Evolutionary conservation across 2,329 filamentous ascomycete species (phyloP).

Genomic region (Metarhizium album): DNA sequence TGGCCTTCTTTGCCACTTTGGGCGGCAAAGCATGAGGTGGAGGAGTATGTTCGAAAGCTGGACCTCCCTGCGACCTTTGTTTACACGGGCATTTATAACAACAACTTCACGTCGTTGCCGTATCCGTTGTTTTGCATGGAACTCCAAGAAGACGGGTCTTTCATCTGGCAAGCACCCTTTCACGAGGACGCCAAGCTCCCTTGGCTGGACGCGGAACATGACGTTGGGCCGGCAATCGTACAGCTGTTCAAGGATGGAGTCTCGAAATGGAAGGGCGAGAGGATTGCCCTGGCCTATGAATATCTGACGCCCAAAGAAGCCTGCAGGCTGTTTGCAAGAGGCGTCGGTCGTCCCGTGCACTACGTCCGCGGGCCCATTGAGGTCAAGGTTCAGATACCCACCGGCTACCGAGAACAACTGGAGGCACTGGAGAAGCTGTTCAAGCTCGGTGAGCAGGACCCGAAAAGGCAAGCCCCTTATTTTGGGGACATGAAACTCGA

Average conservation of each 20-base stretch:
- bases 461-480: conserved; percentile 49
- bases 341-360: conserved; percentile 63
- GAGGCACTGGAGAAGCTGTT: conserved; percentile 56
- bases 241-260: conserved; percentile 94
- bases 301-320: conserved; percentile 75
- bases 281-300: conserved; percentile 85
- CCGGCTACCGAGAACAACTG: conserved; percentile 81
- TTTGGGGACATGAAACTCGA: conserved; percentile 50
- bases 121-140: conserved; percentile 97
- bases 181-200: conserved; percentile 81
- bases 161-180: conserved; percentile 89
- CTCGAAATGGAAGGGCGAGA: conserved; percentile 65
- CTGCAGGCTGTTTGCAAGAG: conserved; percentile 68
- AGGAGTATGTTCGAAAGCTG: conserved; percentile 79
- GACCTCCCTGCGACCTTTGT: conserved; percentile 82
- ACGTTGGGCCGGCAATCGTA: conserved; percentile 81
- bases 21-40: conserved; percentile 85
- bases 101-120: conserved; percentile 89
- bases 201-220: conserved; percentile 94
- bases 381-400: conserved; percentile 74
- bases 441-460: conserved; percentile 37
- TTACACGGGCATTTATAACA: conserved; percentile 97
- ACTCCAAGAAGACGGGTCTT: conserved; percentile 70
- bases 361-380: conserved; percentile 75
- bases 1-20: conserved; percentile 86